A percentile compares a stretch with the other conserved stretches of the same genome.
These are phyloP conservation scores for Dictyostelium brefeldianum DNA, from an alignment of 78 protist species.

Conservation along the genomic window DNA sequence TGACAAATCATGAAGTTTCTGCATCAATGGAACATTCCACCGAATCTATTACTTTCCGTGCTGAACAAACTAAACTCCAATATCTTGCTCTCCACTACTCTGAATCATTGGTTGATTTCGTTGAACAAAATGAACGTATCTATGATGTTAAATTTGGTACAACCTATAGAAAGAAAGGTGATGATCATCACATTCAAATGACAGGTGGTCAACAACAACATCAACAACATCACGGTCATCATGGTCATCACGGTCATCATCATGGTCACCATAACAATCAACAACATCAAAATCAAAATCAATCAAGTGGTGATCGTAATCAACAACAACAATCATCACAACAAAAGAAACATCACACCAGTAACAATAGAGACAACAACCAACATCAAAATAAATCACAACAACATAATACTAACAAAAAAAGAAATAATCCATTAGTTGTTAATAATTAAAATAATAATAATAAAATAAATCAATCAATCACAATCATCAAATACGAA, in stretches of 20 bases:
- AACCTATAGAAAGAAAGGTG: constrained; percentile 49
- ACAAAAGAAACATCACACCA: not conserved
- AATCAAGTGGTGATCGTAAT: not conserved
- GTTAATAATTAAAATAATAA: constrained; percentile 10
- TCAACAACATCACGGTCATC: constrained; percentile 10
- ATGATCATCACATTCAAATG: not conserved
- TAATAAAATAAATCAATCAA: not conserved
- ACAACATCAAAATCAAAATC: not conserved
- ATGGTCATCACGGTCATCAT: not conserved
- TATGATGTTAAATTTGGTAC: constrained; percentile 77
- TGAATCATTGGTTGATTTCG: constrained; percentile 84
- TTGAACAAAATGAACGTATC: constrained; percentile 83
- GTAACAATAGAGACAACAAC: not conserved
- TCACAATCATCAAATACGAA: no score
- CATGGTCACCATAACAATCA: not conserved
- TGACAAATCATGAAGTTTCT: constrained; percentile 86
- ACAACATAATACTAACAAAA: not conserved
- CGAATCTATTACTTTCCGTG: constrained; percentile 83
- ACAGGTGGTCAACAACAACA: not conserved
- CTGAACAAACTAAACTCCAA: constrained; percentile 90
- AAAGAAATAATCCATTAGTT: not conserved
- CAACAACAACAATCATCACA: constrained; percentile 9
- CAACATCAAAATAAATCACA: not conserved
- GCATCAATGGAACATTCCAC: constrained; percentile 92
- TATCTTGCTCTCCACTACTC: constrained; percentile 84